Base-by-base conservation (phyloP, 1,284 basidiomycete species). In the Neotropicomus parvogracilis region DNA sequence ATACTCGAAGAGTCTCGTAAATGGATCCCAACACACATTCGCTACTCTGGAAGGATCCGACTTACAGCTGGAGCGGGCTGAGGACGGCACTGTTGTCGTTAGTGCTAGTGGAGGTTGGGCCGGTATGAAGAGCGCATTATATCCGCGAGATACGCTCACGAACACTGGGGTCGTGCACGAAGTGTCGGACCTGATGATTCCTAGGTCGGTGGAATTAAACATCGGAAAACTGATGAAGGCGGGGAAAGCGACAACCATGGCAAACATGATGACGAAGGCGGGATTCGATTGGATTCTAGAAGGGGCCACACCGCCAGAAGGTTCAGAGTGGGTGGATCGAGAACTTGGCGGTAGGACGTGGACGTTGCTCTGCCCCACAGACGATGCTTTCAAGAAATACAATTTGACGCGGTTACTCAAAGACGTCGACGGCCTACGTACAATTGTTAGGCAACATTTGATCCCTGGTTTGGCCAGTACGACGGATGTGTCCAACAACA, bases 131-230 rank as follows among this genome's bases (percentile, higher is more conserved):
- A 74, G 82, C 8, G 69, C 74, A 48, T 60, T 88, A 32, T 69
- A 72, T 53, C 72, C 78, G 16, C 70, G 66, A 50, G 81, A 98
- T 64, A 72, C 83, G 31, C 78, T 92, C 45, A 95, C 95, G 0
- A 75, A 83, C 54, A 97, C 95, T 2, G 95, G 97, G 12, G 91
- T 90, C 17, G 79, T 98, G 39, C 95, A 99, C 65, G 85, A 92
- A 59, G 74, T 98, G 46, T 83, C 85, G 12, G 91, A 95, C 64
- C 80, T 99, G 29, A 76, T 95, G 57, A 79, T 98, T 38, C 97
- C 97, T 13, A 80, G 92, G n/a, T 84, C 87, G 5, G 81, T 98
- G 20, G 74, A 90, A 39, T 73, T 99, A 46, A 92, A 86, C 5
- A 75, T 95, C 21, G 86, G 81, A n/a, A 97, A 97, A 68, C 78